phyloP scores from a whole-genome alignment of 2,329 filamentous ascomycete species.

The Pestalotiopsis sp. region DNA sequence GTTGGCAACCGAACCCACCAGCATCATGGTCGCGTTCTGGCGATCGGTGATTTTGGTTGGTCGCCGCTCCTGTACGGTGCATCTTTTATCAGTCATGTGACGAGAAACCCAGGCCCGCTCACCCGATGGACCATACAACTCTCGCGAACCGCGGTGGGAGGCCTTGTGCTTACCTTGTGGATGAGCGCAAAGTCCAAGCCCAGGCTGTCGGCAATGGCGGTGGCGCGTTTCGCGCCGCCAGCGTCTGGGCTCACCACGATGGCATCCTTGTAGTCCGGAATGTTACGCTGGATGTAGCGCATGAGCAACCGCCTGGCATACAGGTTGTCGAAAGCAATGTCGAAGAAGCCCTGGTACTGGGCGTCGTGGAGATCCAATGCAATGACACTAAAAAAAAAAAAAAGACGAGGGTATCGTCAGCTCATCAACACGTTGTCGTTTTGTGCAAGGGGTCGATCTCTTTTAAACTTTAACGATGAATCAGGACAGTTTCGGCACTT shows the following conservation, averaged over 20 bases:
- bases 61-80: constrained; percentile 70
- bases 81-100: constrained; percentile 20
- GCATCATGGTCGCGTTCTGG: constrained; percentile 93
- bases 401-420: not conserved
- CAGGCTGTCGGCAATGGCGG: constrained; percentile 89
- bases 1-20: constrained; percentile 83
- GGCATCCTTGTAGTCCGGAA: constrained; percentile 80
- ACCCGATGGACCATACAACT: constrained; percentile 14
- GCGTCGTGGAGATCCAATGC: constrained; percentile 97
- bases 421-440: not conserved
- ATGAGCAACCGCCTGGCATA: constrained; percentile 80
- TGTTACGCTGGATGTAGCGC: constrained; percentile 76
- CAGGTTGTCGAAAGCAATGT: constrained; percentile 97
- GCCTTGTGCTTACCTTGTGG: constrained; percentile 74
- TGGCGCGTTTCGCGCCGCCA: constrained; percentile 93
- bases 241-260: constrained; percentile 97
- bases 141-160: constrained; percentile 23
- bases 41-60: constrained; percentile 86
- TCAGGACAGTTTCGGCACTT: constrained; percentile 1
- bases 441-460: not conserved
- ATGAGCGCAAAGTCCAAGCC: constrained; percentile 97
- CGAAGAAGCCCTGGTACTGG: constrained; percentile 98
- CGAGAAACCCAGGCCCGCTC: not conserved
- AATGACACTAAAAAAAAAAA: constrained; percentile 60
- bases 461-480: constrained; percentile 1